Conservation (phyloP, 192 early-diverging fungal species). For the Backusella tarrabulga region DNA sequence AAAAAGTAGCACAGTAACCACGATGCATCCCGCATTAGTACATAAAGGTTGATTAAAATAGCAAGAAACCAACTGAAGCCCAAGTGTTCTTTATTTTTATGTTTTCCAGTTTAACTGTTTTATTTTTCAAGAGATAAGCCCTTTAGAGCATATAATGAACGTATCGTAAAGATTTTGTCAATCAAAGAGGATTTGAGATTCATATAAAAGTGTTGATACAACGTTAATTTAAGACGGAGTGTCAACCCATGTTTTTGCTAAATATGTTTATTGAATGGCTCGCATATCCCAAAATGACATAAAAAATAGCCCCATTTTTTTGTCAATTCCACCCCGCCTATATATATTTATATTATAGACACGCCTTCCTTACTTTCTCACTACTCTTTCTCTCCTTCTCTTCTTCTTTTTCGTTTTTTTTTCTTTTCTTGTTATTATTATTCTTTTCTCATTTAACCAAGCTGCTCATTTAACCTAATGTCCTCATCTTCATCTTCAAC, state of each 20-base stretch:
- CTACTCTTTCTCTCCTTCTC: background rate
- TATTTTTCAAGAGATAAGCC: background rate
- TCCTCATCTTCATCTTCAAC: constrained; percentile 8
- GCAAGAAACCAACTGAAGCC: background rate
- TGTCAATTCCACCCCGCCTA: background rate
- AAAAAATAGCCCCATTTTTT: constrained; percentile 2
- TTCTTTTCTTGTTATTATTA: background rate
- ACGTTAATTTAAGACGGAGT: background rate
- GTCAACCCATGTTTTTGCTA: background rate
- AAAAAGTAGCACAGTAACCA: background rate
- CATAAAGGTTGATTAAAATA: background rate
- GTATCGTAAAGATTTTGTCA: background rate
- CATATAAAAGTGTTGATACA: no score
- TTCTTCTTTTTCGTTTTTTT: background rate
- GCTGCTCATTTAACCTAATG: background rate
- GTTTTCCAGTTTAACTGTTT: background rate
- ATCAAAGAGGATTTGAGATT: no score
- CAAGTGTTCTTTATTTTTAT: background rate
- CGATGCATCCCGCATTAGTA: background rate
- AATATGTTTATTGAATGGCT: background rate
- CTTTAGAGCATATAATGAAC: background rate
- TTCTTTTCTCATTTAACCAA: background rate
- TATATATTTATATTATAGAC: background rate
- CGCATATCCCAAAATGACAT: background rate
- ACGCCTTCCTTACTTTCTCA: constrained; percentile 4